Conservation (phyloP, 2,329 filamentous ascomycete species). For the Lachnellula hyalina region DNA sequence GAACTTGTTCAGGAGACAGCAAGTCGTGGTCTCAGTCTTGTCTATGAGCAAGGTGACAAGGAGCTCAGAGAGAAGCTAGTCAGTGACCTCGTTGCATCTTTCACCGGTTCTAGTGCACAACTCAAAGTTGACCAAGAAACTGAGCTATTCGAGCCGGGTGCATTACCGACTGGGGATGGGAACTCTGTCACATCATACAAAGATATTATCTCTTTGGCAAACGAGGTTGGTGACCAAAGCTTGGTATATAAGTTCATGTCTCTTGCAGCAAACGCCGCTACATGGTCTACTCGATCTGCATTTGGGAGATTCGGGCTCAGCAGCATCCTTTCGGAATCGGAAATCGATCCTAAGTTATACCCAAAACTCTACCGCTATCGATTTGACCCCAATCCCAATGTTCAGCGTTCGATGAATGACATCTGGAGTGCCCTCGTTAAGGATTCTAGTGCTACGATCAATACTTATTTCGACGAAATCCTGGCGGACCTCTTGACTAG, state of each 20-base stretch:
- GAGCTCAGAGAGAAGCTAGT: conserved; percentile 77
- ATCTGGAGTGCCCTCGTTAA: conserved; percentile 98
- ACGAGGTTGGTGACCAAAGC: conserved; percentile 91
- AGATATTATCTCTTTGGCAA: conserved; percentile 92
- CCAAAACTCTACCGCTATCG: conserved; percentile 91
- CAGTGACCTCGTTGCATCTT: conserved; percentile 80
- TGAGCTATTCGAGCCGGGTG: conserved; percentile 87
- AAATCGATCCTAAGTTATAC: conserved; percentile 87
- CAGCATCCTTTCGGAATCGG: conserved; percentile 82
- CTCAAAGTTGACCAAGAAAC: conserved; percentile 88
- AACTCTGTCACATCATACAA: conserved; percentile 92
- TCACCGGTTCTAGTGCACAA: conserved; percentile 69
- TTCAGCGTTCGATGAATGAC: conserved; percentile 92
- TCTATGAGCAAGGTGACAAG: conserved; percentile 87
- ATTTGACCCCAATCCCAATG: conserved; percentile 91
- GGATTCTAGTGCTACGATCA: conserved; percentile 70
- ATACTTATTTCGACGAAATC: conserved; percentile 80
- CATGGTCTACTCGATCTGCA: conserved; percentile 94
- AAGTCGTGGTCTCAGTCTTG: conserved; percentile 81
- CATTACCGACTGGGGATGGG: conserved; percentile 83
- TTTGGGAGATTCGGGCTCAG: conserved; percentile 93
- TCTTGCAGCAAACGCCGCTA: conserved; percentile 88
- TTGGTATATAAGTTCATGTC: conserved; percentile 99
- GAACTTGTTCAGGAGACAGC: conserved; percentile 95
- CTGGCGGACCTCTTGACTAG: conserved; percentile 81